Percentiles rank a stretch among this genome's conserved stretches.
Evolutionary conservation across 2,329 filamentous ascomycete species (phyloP).

Genomic region (Teratosphaeria gauchensis): DNA sequence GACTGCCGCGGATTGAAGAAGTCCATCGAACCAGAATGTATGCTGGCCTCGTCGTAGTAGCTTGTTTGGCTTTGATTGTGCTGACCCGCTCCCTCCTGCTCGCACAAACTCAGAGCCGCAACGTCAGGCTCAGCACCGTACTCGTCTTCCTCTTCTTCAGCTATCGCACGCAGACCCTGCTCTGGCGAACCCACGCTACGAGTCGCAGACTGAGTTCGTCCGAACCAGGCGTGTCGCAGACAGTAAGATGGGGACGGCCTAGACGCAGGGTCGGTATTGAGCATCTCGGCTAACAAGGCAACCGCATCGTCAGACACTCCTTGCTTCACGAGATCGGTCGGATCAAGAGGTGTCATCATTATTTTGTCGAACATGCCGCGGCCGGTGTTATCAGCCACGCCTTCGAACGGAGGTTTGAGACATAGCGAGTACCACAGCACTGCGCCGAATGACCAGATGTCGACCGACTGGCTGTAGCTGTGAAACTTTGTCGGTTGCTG

Average conservation of each 20-base stretch:
- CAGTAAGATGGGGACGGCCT: conserved; percentile 66
- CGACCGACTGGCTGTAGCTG: conserved; percentile 82
- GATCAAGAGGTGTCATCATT: conserved; percentile 67
- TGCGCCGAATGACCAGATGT: conserved; percentile 92
- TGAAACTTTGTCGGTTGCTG: conserved; percentile 34
- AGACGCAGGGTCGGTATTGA: conserved; percentile 68
- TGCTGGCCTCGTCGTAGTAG: conserved; percentile 18
- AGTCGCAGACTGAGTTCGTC: conserved; percentile 7
- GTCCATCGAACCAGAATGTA: conserved; percentile 28
- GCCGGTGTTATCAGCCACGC: conserved; percentile 64
- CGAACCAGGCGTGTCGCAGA: conserved; percentile 63
- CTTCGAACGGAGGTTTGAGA: conserved; percentile 69
- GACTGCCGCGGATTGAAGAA: conserved; percentile 32
- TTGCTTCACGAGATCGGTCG: conserved; percentile 48
- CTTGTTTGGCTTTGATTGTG: conserved; percentile 11
- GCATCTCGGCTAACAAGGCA: conserved; percentile 67
- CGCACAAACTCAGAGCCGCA: conserved; percentile 52
- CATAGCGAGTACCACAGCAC: conserved; percentile 85
- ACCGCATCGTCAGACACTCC: conserved; percentile 58
- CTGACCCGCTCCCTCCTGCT: conserved; percentile 31
- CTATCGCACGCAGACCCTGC: conserved; percentile 31
- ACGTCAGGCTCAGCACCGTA: conserved; percentile 43
- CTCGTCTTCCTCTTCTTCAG: conserved; percentile 51
- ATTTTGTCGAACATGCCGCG: conserved; percentile 75
- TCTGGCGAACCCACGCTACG: conserved; percentile 8